A percentile compares a stretch with the other conserved stretches of the same genome.
These are phyloP conservation scores for Ophiostoma triangulosporum DNA, from an alignment of 2,329 filamentous ascomycete species.

Conservation along the genomic window DNA sequence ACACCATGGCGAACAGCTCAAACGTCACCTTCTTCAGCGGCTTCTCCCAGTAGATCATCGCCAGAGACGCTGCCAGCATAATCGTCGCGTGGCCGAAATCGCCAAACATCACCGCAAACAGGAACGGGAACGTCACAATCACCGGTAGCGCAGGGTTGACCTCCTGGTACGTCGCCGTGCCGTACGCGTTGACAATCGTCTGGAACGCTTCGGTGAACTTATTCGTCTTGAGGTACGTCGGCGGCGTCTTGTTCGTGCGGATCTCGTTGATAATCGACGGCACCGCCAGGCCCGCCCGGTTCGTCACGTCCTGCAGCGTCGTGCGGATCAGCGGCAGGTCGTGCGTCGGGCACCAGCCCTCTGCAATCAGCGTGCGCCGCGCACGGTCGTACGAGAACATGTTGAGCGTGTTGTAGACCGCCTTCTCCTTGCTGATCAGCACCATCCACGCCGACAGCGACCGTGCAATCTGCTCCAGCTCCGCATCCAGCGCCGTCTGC, in stretches of 20 bases:
- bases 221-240: slow-evolving; percentile 95
- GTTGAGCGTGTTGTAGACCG: slow-evolving; percentile 90
- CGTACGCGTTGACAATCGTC: slow-evolving; percentile 97
- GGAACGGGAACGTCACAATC: slow-evolving; percentile 96
- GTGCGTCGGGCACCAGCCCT: slow-evolving; percentile 94
- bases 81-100: slow-evolving; percentile 88
- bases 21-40: slow-evolving; percentile 82
- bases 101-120: slow-evolving; percentile 99
- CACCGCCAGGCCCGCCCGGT: slow-evolving; percentile 87
- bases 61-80: slow-evolving; percentile 68
- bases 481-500: slow-evolving; percentile 82
- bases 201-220: slow-evolving; percentile 98
- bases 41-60: slow-evolving; percentile 97
- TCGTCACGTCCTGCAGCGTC: slow-evolving; percentile 91
- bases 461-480: slow-evolving; percentile 85
- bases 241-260: slow-evolving; percentile 89
- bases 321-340: slow-evolving; percentile 80
- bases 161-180: slow-evolving; percentile 92
- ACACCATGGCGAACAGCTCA: slow-evolving; percentile 95
- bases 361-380: slow-evolving; percentile 89
- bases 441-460: slow-evolving; percentile 96
- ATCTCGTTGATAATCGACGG: slow-evolving; percentile 98
- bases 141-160: slow-evolving; percentile 93
- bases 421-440: slow-evolving; percentile 95
- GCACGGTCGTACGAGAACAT: slow-evolving; percentile 93